Base-by-base conservation (phyloP, 768 basidiomycete species). In the Mycena latifolia region DNA sequence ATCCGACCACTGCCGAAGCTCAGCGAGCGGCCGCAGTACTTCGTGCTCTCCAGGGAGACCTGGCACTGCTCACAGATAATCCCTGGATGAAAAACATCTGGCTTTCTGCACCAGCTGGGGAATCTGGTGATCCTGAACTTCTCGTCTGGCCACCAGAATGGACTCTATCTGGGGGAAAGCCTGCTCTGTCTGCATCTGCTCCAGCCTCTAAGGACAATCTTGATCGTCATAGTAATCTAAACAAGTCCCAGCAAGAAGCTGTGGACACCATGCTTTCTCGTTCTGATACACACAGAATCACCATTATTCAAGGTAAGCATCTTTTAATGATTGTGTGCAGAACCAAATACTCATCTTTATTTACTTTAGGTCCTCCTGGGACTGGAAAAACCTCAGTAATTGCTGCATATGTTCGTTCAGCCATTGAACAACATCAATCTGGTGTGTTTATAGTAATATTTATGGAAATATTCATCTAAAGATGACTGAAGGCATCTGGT, bases 351-450 rank as follows among this genome's bases (percentile, higher is more conserved):
- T 29, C 11, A 37, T 55, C 28, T 3, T 46, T 11, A 10, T 28
- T 17, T 39, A 43, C 5, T 55, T 4, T 17, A 61, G 83, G 83
- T 14, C 89, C 89, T 35, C 89, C 90, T 66, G 90, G 90, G 1
- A 90, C 89, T 60, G 91, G 91, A 22, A 92, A 92, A 73, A 92
- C 91, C 0, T 88, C 88, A 46, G 90, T 92, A 2, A 92, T 92
- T 76, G 87, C 88, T 14, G 80, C 85, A 8, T 91, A 81, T 82
- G 88, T 90, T 14, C 75, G 83, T 24, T 77, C 78, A 68, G 84
- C 88, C 41, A 71, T 85, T 25, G 67, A 74, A 28, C 71, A 71
- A 51, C 80, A 79, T 0, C 72, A 76, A 22, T 22, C 51, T 22
- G 69, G 69, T 56, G 28, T 20, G 46, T 50, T 14, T 20, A 6